These are phyloP conservation scores for Diaporthe velutina DNA, from an alignment of 2,329 filamentous ascomycete genomes.

Conservation along the genomic window DNA sequence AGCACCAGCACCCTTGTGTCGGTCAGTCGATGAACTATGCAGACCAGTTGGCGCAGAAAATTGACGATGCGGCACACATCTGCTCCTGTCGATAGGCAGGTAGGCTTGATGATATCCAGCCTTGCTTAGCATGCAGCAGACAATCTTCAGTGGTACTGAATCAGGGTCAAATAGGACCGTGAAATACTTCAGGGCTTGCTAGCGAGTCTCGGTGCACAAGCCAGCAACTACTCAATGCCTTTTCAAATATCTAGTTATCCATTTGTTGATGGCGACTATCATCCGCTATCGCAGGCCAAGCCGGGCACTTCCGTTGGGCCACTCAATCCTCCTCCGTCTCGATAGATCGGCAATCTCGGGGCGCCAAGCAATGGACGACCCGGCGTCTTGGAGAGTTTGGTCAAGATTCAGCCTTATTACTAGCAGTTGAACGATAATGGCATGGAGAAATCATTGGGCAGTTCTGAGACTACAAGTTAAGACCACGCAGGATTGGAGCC, in stretches of 20 bases:
- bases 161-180: background rate
- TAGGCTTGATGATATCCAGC: no score
- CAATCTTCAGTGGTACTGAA: background rate
- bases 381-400: conserved; percentile 18
- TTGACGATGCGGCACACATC: background rate
- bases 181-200: background rate
- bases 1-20: no score
- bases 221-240: background rate
- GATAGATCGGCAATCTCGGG: conserved; percentile 21
- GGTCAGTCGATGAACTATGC: background rate
- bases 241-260: background rate
- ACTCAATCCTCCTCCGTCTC: conserved; percentile 3
- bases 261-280: background rate
- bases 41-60: no score
- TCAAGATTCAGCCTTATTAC: conserved; percentile 17
- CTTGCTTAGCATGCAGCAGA: background rate
- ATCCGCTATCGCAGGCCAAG: background rate
- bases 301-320: conserved; percentile 4
- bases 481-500: background rate
- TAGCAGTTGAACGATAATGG: background rate
- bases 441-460: background rate
- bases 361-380: conserved; percentile 25
- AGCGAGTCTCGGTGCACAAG: background rate
- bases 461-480: background rate
- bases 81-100: background rate